phyloP scores from a whole-genome alignment of 345 rosid species.

The Ceriops zippeliana region DNA sequence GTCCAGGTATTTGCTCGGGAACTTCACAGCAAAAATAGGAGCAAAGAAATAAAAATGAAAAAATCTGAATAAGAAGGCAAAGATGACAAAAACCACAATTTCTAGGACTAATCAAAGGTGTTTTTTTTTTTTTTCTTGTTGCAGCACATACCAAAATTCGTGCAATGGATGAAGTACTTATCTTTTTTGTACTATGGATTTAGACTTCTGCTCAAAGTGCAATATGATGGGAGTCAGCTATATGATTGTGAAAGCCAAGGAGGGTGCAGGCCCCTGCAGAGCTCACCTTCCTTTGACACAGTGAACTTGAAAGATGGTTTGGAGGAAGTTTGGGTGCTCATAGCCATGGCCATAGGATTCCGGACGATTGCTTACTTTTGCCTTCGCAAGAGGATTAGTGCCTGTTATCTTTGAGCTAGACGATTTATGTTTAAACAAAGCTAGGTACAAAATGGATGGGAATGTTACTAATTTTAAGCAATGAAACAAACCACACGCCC shows the following conservation, averaged over 20 bases:
- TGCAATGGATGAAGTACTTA: constrained; percentile 74
- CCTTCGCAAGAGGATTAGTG: constrained; percentile 60
- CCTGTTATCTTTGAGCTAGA: constrained; percentile 47
- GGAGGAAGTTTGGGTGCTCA: constrained; percentile 83
- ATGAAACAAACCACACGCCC: too few species aligned
- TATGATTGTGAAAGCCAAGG: constrained; percentile 73
- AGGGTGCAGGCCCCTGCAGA: constrained; percentile 70
- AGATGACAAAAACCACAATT: not conserved
- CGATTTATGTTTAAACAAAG: not conserved
- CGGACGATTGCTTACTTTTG: constrained; percentile 64
- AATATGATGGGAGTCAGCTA: constrained; percentile 63
- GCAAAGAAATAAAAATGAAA: not conserved
- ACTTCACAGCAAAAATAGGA: not conserved
- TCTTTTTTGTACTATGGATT: constrained; percentile 89
- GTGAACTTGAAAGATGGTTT: constrained; percentile 74
- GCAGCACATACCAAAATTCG: constrained; percentile 86
- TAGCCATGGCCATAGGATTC: constrained; percentile 76
- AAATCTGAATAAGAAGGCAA: not conserved
- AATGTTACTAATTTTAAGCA: too few species aligned
- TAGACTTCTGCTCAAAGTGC: constrained; percentile 77
- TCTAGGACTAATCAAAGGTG: not conserved
- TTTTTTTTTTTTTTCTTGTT: not conserved
- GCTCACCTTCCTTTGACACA: constrained; percentile 71
- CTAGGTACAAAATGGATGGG: too few species aligned
- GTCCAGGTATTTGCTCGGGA: constrained; percentile 55